Conservation (phyloP, 345 rosid species). For the Eucalyptus sp. region DNA sequence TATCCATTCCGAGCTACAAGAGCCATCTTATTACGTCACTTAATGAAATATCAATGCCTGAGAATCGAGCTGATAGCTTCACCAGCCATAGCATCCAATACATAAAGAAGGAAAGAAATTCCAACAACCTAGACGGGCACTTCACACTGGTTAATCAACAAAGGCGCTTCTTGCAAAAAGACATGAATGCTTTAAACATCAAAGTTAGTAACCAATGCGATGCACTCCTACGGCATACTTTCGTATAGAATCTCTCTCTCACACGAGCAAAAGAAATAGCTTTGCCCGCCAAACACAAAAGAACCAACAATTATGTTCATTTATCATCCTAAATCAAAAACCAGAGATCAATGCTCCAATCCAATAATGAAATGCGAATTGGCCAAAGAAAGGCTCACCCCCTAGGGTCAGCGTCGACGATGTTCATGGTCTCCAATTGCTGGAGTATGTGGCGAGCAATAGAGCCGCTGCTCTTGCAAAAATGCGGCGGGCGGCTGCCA, state of each 20-base stretch:
- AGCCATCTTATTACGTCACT: neutral
- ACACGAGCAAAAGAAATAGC: neutral
- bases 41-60: neutral
- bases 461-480: slow-evolving; percentile 40
- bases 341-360: neutral
- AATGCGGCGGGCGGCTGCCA: slow-evolving; percentile 31
- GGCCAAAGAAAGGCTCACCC: slow-evolving; percentile 2
- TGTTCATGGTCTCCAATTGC: slow-evolving; percentile 29
- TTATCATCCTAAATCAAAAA: neutral
- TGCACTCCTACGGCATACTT: neutral
- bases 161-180: neutral
- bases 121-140: neutral
- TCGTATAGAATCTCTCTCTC: neutral
- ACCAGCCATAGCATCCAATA: neutral
- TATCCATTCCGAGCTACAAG: neutral
- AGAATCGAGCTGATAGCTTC: neutral
- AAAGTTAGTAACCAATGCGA: neutral
- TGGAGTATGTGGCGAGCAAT: slow-evolving; percentile 40
- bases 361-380: neutral
- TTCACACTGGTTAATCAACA: neutral
- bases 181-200: neutral
- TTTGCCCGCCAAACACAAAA: neutral
- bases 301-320: neutral
- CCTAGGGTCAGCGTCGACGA: slow-evolving; percentile 12
- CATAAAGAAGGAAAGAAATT: neutral